These are phyloP conservation scores for Paraphaeosphaeria minitans DNA, from an alignment of 2,329 filamentous ascomycete genomes.

Conservation along the genomic window DNA sequence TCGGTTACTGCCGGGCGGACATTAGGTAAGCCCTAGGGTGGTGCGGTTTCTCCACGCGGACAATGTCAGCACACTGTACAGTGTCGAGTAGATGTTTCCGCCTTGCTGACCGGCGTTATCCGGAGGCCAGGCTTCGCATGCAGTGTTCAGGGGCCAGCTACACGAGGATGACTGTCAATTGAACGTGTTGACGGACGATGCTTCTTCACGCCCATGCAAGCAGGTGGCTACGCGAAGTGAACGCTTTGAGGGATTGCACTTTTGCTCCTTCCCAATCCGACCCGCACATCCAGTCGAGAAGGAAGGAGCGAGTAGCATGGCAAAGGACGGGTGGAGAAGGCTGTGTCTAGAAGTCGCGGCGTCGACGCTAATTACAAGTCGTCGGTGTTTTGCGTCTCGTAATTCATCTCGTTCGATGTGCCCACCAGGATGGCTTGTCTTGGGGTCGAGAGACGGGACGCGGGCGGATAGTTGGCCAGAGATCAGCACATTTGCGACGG, in stretches of 20 bases:
- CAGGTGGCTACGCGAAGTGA: slow-evolving; percentile 13
- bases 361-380: slow-evolving; percentile 66
- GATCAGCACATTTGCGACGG: not conserved
- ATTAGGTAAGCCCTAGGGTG: not conserved
- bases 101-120: not conserved
- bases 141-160: slow-evolving; percentile 11
- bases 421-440: not conserved
- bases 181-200: slow-evolving; percentile 1
- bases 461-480: not conserved
- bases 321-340: slow-evolving; percentile 2
- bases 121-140: not conserved
- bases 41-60: not conserved
- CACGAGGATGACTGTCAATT: not conserved
- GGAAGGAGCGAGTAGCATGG: slow-evolving; percentile 18
- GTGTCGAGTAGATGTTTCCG: not conserved
- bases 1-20: not conserved
- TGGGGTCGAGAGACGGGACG: not conserved
- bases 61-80: not conserved
- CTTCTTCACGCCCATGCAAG: slow-evolving; percentile 4
- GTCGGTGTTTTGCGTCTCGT: not conserved
- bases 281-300: slow-evolving; percentile 17
- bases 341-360: slow-evolving; percentile 15
- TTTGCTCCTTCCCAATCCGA: slow-evolving; percentile 16
- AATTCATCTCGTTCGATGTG: not conserved
- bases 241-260: not conserved